Evolutionary conservation across 306 rosid genomes (phyloP), one percentile per base, ranked within the genome.

Genomic region (Fragaria ananassa): DNA sequence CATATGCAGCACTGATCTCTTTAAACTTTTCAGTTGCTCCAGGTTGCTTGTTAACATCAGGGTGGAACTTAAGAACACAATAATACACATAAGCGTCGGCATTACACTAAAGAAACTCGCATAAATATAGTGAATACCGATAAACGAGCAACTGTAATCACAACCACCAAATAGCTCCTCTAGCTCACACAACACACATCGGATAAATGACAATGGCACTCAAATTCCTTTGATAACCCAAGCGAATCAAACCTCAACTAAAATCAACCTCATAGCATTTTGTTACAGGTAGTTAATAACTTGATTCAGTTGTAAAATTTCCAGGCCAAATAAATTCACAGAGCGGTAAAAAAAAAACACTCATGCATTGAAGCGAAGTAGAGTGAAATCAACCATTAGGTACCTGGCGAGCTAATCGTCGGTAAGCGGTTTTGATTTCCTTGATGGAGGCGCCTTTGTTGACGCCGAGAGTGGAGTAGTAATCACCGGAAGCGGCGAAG

Each of bases 331-430:
- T 47, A 47, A 47, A 47, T 47, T 47, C 53, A 47, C 51, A 47
- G 19, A 13, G 53, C 7, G 5, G 50, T 46, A 41, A 37, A 45
- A 45, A 10, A 46, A 46, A 12, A 46, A 46, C 12, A 29, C 50
- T 3, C 18, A 47, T 14, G 4, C 53, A 47, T 14, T 11, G 15
- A 46, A 46, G 50, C 17, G 1, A 46, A 46, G 15, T 10, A 46
- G 53, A 47, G 53, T 14, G 50, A 46, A 46, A 46, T 12, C 50
- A 13, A 45, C 0, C 4, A 46, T 5, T 0, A 75, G 76, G 76
- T 92, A 94, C 98, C 98, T 94, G 96, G 56, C 98, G 96, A 84
- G 97, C 97, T 82, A 94, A 86, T 79, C 78, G 89, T 74, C 98
- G 93, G 88, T 94, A 94, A 66, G 98, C 98, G 17, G 97, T 86